Conservation (phyloP, 495 filamentous ascomycete genomes). For the Neurospora sublineolata region DNA sequence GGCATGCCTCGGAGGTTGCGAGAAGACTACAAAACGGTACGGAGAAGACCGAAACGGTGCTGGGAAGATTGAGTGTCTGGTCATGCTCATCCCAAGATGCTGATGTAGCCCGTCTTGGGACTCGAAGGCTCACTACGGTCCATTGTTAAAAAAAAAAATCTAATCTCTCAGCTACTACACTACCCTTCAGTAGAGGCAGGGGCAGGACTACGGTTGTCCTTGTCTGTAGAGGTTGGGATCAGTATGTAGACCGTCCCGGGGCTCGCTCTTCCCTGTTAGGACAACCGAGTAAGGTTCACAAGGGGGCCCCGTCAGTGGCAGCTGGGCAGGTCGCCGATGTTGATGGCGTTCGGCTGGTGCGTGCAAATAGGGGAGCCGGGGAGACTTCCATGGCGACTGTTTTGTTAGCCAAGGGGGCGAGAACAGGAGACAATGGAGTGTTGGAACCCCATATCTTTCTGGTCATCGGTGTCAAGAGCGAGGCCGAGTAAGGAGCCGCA, state of each 20-base stretch:
- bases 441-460: neutral
- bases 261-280: constrained; percentile 5
- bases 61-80: neutral
- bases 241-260: neutral
- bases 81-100: neutral
- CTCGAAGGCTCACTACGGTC: neutral
- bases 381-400: neutral
- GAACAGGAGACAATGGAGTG: neutral
- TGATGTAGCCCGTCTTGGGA: neutral
- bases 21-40: neutral
- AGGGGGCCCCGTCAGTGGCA: constrained; percentile 3
- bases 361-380: neutral
- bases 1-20: neutral
- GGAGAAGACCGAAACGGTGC: neutral
- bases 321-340: constrained; percentile 16
- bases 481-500: constrained; percentile 6
- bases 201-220: neutral
- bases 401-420: neutral
- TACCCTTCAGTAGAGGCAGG: neutral
- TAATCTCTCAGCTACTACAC: neutral
- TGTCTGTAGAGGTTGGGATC: neutral
- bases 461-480: neutral
- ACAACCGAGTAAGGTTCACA: constrained; percentile 9
- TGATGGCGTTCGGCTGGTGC: neutral
- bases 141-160: neutral